These are phyloP conservation scores for Coprinopsis sp. DNA, from an alignment of 768 basidiomycete genomes.

Conservation along the genomic window DNA sequence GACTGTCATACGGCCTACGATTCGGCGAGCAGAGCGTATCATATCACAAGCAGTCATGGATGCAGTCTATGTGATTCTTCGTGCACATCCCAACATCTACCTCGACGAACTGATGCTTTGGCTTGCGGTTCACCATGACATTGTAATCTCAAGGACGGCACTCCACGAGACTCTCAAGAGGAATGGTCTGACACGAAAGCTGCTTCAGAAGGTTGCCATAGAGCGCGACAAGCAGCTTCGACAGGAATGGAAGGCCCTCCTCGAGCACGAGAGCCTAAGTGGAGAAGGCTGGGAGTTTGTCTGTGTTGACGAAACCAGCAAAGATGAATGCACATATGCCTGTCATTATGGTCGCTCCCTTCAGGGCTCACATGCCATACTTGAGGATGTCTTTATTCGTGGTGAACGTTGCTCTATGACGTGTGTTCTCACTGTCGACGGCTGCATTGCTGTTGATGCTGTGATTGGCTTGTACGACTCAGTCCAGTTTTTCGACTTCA, in stretches of 20 bases:
- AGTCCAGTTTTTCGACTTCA: constrained; percentile 24
- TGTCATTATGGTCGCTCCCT: constrained; percentile 21
- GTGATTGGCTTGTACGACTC: constrained; percentile 24
- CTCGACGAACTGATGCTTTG: constrained; percentile 20
- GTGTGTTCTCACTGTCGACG: constrained; percentile 25
- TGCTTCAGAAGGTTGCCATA: constrained; percentile 30
- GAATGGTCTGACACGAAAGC: constrained; percentile 70
- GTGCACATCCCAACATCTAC: constrained; percentile 11
- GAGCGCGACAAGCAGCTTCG: constrained; percentile 18
- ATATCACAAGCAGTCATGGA: constrained; percentile 16
- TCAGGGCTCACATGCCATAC: constrained; percentile 16
- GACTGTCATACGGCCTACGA: constrained; percentile 10
- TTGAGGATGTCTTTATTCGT: constrained; percentile 19
- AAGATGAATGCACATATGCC: constrained; percentile 19
- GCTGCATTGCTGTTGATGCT: constrained; percentile 22
- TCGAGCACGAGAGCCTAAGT: constrained; percentile 2
- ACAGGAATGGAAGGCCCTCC: constrained; percentile 10
- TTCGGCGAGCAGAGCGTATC: constrained; percentile 16
- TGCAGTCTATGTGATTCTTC: constrained; percentile 18
- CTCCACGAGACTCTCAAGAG: constrained; percentile 63
- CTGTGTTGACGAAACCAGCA: constrained; percentile 25
- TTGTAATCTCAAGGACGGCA: constrained; percentile 14
- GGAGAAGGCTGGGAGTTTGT: constrained; percentile 19
- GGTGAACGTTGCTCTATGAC: constrained; percentile 24
- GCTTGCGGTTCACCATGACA: constrained; percentile 20